Evolutionary conservation across 2,329 filamentous ascomycete genomes (phyloP).

Genomic region (Pseudogymnoascus sp.): DNA sequence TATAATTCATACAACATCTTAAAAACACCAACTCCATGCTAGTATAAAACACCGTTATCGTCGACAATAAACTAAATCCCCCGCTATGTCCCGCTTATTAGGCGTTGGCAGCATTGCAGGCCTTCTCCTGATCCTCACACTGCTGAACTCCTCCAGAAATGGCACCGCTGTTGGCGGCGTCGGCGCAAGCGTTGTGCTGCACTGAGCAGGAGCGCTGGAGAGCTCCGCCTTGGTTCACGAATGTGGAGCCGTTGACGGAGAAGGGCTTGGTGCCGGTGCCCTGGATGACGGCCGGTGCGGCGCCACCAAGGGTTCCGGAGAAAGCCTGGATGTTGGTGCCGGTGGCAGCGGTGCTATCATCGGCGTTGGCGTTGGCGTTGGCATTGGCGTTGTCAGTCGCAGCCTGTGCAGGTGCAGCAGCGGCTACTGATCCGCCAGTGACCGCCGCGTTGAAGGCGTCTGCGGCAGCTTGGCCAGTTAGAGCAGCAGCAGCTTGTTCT

Average conservation of each 20-base stretch:
- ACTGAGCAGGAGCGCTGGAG: constrained; percentile 56
- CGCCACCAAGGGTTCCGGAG: constrained; percentile 45
- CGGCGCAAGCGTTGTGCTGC: constrained; percentile 55
- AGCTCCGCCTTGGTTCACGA: constrained; percentile 50
- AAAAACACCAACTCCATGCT: constrained; percentile 5
- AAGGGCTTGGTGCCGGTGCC: constrained; percentile 48
- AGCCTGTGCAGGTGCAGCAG: constrained; percentile 23
- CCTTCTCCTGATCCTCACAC: constrained; percentile 50
- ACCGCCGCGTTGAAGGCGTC: constrained; percentile 9
- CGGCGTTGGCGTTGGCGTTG: background rate
- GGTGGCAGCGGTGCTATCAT: constrained; percentile 9
- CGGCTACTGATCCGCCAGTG: constrained; percentile 14
- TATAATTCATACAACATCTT: constrained; percentile 3
- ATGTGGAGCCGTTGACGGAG: constrained; percentile 50
- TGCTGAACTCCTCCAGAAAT: constrained; percentile 38
- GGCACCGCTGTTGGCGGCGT: constrained; percentile 48
- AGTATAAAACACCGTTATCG: background rate
- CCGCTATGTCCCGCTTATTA: background rate
- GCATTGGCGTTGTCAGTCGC: constrained; percentile 25
- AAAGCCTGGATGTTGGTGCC: constrained; percentile 36
- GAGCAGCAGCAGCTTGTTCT: too few relatives aligned
- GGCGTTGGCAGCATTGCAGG: constrained; percentile 16
- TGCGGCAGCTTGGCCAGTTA: too few relatives aligned
- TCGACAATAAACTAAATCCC: background rate
- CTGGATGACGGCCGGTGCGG: constrained; percentile 42